A percentile compares a stretch with the other conserved stretches of the same genome.
These are phyloP conservation scores for Conidiobolus incongruus DNA, from an alignment of 371 early-diverging fungal species.

Conservation along the genomic window DNA sequence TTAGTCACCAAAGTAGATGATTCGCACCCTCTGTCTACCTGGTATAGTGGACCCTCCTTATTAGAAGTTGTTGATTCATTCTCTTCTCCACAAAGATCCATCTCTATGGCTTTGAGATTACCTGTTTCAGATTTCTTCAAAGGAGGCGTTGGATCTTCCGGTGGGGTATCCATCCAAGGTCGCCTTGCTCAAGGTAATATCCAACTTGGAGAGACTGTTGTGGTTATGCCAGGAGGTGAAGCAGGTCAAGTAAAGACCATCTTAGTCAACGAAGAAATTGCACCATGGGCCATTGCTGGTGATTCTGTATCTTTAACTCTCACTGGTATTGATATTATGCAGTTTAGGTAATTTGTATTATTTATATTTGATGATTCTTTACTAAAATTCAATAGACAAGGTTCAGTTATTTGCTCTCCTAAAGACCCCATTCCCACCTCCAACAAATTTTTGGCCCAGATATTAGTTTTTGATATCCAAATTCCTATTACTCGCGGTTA, in stretches of 20 bases:
- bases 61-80: constrained; percentile 51
- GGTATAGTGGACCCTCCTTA: constrained; percentile 54
- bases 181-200: constrained; percentile 64
- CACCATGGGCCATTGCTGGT: constrained; percentile 81
- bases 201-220: constrained; percentile 63
- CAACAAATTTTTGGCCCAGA: constrained; percentile 50
- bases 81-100: constrained; percentile 75
- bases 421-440: constrained; percentile 42
- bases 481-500: constrained; percentile 83
- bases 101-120: constrained; percentile 92
- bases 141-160: constrained; percentile 82
- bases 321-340: constrained; percentile 51
- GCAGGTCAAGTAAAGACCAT: constrained; percentile 51
- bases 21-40: constrained; percentile 71
- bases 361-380: not conserved
- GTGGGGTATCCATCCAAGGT: constrained; percentile 60
- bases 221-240: constrained; percentile 63
- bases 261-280: constrained; percentile 40
- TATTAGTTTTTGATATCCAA: constrained; percentile 76
- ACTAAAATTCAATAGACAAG: constrained; percentile 17
- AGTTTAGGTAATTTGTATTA: constrained; percentile 26
- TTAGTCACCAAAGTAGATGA: constrained; percentile 33
- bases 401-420: constrained; percentile 54
- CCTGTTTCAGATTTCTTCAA: constrained; percentile 95
- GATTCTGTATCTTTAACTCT: constrained; percentile 66